A percentile compares a stretch with the other conserved stretches of the same genome.
Evolutionary conservation across 805 yeast genomes (phyloP).

Genomic region (Pichia rugopelliculosa): DNA sequence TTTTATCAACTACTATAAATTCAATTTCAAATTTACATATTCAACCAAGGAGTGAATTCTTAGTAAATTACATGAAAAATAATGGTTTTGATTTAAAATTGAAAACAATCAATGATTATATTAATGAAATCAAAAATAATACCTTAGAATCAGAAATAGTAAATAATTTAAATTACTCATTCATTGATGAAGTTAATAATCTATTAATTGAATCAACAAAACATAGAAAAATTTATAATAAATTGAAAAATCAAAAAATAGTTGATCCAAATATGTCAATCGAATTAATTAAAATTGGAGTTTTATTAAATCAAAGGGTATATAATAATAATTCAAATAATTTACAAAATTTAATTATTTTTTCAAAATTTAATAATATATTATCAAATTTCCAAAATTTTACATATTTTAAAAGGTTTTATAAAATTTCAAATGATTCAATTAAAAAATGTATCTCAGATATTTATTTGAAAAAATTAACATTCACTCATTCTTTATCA

Average conservation of each 20-base stretch:
- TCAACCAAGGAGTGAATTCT: conserved; percentile 21
- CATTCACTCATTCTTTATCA: conserved; percentile 20
- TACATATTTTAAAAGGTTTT: not conserved
- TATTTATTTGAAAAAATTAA: conserved; percentile 13
- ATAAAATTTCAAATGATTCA: conserved; percentile 6
- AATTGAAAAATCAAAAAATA: conserved; percentile 14
- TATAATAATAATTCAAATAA: not conserved
- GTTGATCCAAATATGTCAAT: not conserved
- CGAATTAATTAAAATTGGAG: conserved; percentile 11
- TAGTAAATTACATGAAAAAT: conserved; percentile 16
- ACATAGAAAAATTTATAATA: conserved; percentile 23
- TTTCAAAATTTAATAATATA: conserved; percentile 20
- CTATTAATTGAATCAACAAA: conserved; percentile 22
- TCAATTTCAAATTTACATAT: conserved; percentile 10
- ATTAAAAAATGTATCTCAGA: conserved; percentile 21
- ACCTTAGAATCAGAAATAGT: conserved; percentile 12
- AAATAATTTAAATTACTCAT: conserved; percentile 9
- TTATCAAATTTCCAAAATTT: not conserved
- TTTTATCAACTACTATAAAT: conserved; percentile 14
- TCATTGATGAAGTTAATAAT: conserved; percentile 15
- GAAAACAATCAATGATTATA: conserved; percentile 21
- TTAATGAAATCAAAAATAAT: conserved; percentile 20
- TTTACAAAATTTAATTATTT: conserved; percentile 9
- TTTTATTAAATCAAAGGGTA: conserved; percentile 6
- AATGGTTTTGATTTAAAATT: conserved; percentile 18